Percentiles rank a stretch among this genome's conserved stretches.
Conservation (phyloP, 2,329 filamentous ascomycete species). For the Fusarium ambrosium region DNA sequence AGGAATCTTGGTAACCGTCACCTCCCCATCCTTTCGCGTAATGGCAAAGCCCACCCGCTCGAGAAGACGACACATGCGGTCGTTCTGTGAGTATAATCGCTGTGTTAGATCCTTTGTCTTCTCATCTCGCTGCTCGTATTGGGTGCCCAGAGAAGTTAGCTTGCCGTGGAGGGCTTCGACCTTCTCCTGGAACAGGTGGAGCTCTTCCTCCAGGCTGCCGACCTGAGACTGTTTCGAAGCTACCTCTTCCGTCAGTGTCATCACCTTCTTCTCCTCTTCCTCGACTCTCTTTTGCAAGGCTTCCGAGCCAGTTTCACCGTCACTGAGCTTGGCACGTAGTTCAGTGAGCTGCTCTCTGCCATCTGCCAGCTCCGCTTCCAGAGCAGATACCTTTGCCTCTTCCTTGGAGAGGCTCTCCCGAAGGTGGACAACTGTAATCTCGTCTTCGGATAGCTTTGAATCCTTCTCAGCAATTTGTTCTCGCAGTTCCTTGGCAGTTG, state of each 20-base stretch:
- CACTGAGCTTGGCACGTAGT: conserved; percentile 79
- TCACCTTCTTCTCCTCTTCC: conserved; percentile 80
- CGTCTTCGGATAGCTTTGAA: conserved; percentile 65
- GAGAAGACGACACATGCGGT: conserved; percentile 84
- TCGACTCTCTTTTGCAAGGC: conserved; percentile 80
- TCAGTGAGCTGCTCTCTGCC: conserved; percentile 77
- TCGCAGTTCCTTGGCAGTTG: conserved; percentile 68
- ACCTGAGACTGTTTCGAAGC: conserved; percentile 82
- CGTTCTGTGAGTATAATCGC: conserved; percentile 84
- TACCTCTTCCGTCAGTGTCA: conserved; percentile 76
- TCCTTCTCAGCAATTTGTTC: conserved; percentile 68
- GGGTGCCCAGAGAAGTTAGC: conserved; percentile 64
- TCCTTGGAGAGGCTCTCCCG: conserved; percentile 67
- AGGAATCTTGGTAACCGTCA: conserved; percentile 80
- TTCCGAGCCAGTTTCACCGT: conserved; percentile 88
- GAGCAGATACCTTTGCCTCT: conserved; percentile 65
- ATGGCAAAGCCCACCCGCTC: conserved; percentile 90
- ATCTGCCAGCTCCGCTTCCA: conserved; percentile 71
- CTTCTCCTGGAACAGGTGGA: conserved; percentile 77
- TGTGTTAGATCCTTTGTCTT: conserved; percentile 88
- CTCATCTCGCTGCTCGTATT: conserved; percentile 77
- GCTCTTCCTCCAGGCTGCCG: conserved; percentile 81
- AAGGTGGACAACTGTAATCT: conserved; percentile 65
- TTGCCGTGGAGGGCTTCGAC: conserved; percentile 67
- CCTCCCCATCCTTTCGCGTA: conserved; percentile 77